Conservation (phyloP, 2,329 filamentous ascomycete genomes). For the Paecilomyces dactylethromorphus region DNA sequence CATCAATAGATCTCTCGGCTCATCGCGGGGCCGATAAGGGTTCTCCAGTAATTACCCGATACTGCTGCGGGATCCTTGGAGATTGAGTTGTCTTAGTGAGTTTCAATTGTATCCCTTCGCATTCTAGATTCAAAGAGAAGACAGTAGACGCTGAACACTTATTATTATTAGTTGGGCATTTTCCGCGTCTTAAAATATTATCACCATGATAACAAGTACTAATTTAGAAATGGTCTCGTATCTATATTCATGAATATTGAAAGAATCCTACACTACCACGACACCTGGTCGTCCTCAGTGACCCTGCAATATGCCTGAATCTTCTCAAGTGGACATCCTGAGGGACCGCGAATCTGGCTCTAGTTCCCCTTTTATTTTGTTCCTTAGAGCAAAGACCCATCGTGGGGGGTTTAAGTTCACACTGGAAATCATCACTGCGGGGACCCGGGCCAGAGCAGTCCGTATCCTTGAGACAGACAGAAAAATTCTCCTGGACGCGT, state of each 20-base stretch:
- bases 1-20: neutral
- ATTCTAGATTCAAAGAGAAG: no score
- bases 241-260: no score
- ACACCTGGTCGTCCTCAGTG: neutral
- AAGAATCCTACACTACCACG: no score
- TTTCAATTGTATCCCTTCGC: no score
- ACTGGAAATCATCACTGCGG: neutral
- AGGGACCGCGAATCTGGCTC: neutral
- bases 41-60: neutral
- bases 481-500: neutral
- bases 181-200: neutral
- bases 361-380: neutral
- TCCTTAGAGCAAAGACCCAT: neutral
- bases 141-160: no score
- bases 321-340: neutral
- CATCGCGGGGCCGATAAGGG: neutral
- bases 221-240: no score
- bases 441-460: neutral
- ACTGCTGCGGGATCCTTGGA: no score
- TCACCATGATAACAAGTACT: no score
- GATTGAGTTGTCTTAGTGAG: no score
- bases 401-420: neutral
- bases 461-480: neutral
- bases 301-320: neutral
- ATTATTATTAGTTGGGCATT: no score